Conservation (phyloP, 2,329 filamentous ascomycete genomes). For the Colletotrichum sp. region DNA sequence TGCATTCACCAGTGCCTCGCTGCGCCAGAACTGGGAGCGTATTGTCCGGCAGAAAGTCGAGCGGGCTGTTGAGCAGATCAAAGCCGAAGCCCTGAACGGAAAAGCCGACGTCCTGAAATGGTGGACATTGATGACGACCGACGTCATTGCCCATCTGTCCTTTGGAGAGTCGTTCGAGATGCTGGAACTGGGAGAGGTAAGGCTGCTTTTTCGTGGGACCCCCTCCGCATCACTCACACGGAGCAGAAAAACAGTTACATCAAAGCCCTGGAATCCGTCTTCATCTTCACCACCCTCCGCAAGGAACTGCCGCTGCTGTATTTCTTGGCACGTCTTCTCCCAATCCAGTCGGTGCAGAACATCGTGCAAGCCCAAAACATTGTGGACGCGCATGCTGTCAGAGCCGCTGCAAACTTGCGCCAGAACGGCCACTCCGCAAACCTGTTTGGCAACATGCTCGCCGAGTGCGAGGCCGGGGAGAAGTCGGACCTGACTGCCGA, state of each 20-base stretch:
- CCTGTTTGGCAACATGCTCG: slow-evolving; percentile 5
- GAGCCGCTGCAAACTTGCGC: neutral
- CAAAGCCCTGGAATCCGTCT: neutral
- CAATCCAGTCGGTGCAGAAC: neutral
- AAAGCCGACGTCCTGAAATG: slow-evolving; percentile 56
- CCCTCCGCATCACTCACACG: neutral
- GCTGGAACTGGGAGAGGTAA: slow-evolving; percentile 54
- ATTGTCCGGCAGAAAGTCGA: slow-evolving; percentile 40
- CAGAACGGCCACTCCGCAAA: neutral
- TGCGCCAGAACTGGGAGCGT: slow-evolving; percentile 32
- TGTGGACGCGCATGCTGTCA: neutral
- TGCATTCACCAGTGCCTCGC: slow-evolving; percentile 40
- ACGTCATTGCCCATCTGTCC: slow-evolving; percentile 56
- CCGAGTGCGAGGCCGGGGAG: neutral
- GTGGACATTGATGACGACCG: slow-evolving; percentile 59
- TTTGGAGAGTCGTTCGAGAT: slow-evolving; percentile 61
- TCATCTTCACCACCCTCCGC: neutral
- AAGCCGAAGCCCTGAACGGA: slow-evolving; percentile 42
- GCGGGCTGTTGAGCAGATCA: slow-evolving; percentile 48
- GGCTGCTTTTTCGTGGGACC: neutral
- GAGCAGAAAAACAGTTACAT: neutral
- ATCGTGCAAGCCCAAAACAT: neutral
- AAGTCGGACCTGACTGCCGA: neutral
- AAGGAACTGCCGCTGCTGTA: neutral
- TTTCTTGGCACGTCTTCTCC: neutral